Base-by-base conservation (phyloP, 225 moss, liverwort and hornwort genomes). In the Bryum argenteum region DNA sequence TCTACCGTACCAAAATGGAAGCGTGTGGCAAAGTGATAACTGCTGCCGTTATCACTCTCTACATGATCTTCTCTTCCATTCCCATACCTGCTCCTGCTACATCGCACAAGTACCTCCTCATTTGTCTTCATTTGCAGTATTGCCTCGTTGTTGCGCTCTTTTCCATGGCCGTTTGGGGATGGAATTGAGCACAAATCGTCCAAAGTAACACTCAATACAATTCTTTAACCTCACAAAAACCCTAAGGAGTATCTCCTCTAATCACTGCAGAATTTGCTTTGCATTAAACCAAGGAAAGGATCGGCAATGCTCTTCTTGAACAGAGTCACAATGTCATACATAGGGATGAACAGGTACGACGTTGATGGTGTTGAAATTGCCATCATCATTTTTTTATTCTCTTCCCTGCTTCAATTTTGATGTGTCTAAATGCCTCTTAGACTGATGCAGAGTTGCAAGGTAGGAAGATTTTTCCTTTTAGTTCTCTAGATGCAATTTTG, bases 111-210 rank as follows among this genome's bases (percentile, higher is more conserved):
- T 74, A 77, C 0, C 26, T 82, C 54, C 70, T 82, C 22, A 71
- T 77, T 1, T 85, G 61, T 63, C 76, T 79, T 51, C 77, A 76
- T 71, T 63, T 79, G 63, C 70, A 71, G 5, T 74, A 63, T 38
- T 79, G 79, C 59, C 71, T 63, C 1, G 44, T 15, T n/a, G 15
- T 82, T 8, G 82, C 73, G 1, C 54, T 85, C 12, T 77, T 50
- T 28, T 71, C 67, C 33, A 72, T 76, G 79, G 77, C 67, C 24
- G 77, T 39, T 74, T 73, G 76, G 67, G 77, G 79, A 65, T 82
- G 82, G 79, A 41, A 76, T 18, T 63, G 52, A 72, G 33, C 33
- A 33, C 33, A 33, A 6, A 33, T 33, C 33, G 28, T 28, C 28
- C 28, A 28, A 28, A 2, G 5, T 5, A 28, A 28, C 28, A 28